A percentile compares a stretch with the other conserved stretches of the same genome.
Evolutionary conservation across 2,329 filamentous ascomycete genomes (phyloP).

Genomic region (Penicillium sp.): DNA sequence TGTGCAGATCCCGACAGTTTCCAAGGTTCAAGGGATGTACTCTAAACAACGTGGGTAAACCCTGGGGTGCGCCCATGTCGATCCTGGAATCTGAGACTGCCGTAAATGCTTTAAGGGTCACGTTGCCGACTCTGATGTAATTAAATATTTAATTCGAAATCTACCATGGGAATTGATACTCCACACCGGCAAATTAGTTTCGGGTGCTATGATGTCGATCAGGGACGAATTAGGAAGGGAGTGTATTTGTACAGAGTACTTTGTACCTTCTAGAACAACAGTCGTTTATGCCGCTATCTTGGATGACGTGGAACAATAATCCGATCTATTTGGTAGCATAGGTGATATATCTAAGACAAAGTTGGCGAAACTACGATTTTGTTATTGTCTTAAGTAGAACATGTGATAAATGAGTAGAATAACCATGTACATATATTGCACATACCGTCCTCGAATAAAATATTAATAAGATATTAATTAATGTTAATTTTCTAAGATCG

Average conservation of each 20-base stretch:
- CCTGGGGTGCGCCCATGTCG: not conserved
- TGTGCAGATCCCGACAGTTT: not conserved
- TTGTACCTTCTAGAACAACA: not conserved
- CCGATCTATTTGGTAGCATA: not conserved
- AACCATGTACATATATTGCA: no score
- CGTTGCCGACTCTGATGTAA: not conserved
- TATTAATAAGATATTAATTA: no score
- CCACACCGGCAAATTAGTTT: not conserved
- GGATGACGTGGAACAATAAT: not conserved
- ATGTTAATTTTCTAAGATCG: not conserved
- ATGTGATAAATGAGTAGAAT: not conserved
- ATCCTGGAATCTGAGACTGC: not conserved
- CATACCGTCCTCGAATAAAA: no score
- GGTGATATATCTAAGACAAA: not conserved
- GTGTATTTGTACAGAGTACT: not conserved
- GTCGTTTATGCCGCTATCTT: not conserved
- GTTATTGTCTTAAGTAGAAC: not conserved
- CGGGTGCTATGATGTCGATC: not conserved
- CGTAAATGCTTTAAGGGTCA: not conserved
- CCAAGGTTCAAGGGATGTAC: not conserved
- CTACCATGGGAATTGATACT: not conserved
- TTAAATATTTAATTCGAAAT: not conserved
- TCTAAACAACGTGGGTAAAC: not conserved
- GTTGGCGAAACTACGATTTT: not conserved
- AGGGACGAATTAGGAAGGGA: not conserved